A percentile compares a stretch with the other conserved stretches of the same genome.
These are phyloP conservation scores for Cicer judaicum DNA, from an alignment of 306 rosid genomes.

Conservation along the genomic window DNA sequence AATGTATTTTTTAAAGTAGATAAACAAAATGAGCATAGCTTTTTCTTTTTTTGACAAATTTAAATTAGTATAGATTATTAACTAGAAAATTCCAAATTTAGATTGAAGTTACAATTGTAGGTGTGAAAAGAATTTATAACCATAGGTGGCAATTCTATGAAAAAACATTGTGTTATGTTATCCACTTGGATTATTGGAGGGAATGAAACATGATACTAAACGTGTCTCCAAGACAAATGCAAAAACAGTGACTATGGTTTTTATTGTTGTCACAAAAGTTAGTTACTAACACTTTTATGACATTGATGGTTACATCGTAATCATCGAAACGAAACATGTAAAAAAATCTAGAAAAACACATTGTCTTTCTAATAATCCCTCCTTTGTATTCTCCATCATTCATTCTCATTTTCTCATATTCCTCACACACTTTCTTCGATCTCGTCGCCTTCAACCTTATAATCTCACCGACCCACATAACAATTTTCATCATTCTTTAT, in stretches of 20 bases:
- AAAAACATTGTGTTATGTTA: not conserved
- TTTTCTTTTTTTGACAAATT: too few relatives aligned
- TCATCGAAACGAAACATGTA: slow-evolving; percentile 44
- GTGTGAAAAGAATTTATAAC: not conserved
- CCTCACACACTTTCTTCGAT: slow-evolving; percentile 44
- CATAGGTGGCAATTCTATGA: not conserved
- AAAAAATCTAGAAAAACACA: slow-evolving; percentile 14
- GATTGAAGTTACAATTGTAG: too few relatives aligned
- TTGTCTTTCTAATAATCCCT: not conserved
- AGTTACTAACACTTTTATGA: slow-evolving; percentile 28
- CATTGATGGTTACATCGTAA: slow-evolving; percentile 49
- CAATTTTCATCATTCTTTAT: slow-evolving; percentile 27
- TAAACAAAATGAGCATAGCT: too few relatives aligned
- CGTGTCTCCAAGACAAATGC: slow-evolving; percentile 22
- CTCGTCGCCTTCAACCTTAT: slow-evolving; percentile 43
- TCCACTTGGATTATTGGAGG: slow-evolving; percentile 2
- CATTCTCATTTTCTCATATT: slow-evolving; percentile 33
- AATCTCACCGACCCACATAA: slow-evolving; percentile 41
- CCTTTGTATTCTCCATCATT: slow-evolving; percentile 52
- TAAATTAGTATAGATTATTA: too few relatives aligned
- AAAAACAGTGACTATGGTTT: not conserved
- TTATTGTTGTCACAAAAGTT: slow-evolving; percentile 37
- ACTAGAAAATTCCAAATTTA: too few relatives aligned
- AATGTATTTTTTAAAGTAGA: too few relatives aligned
- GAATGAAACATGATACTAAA: slow-evolving; percentile 25